Percentiles rank a stretch among this genome's conserved stretches.
These are phyloP conservation scores for Capronia epimyces DNA, from an alignment of 2,329 filamentous ascomycete species.

Conservation along the genomic window DNA sequence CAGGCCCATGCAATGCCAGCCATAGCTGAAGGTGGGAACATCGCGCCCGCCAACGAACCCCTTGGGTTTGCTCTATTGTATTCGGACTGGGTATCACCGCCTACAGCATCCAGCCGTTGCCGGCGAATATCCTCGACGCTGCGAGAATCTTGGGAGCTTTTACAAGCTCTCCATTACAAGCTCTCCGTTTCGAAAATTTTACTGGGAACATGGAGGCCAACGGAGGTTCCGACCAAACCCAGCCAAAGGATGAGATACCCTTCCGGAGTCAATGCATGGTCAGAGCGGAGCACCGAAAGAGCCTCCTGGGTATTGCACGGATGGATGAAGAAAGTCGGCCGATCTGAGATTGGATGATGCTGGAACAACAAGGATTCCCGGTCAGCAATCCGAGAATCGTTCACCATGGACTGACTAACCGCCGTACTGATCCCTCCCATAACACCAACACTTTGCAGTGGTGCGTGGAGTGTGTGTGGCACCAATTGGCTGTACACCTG, in stretches of 20 bases:
- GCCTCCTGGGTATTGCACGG: slow-evolving; percentile 83
- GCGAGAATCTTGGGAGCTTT: neutral
- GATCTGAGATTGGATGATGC: slow-evolving; percentile 75
- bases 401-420: slow-evolving; percentile 47
- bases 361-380: slow-evolving; percentile 36
- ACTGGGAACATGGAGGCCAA: slow-evolving; percentile 71
- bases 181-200: slow-evolving; percentile 47
- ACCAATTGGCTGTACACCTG: slow-evolving; percentile 67
- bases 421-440: slow-evolving; percentile 71
- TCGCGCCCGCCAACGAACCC: neutral
- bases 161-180: neutral
- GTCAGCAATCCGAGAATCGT: slow-evolving; percentile 14
- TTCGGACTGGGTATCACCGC: neutral
- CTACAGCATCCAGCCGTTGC: neutral
- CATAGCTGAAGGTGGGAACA: neutral
- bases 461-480: slow-evolving; percentile 58
- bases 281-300: slow-evolving; percentile 58
- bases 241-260: slow-evolving; percentile 84
- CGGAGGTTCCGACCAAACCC: slow-evolving; percentile 73
- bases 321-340: slow-evolving; percentile 84
- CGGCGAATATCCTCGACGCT: neutral
- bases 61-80: neutral
- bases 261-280: slow-evolving; percentile 40
- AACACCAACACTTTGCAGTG: slow-evolving; percentile 56
- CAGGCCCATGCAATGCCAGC: neutral